These are phyloP conservation scores for Sporothrix pallida DNA, from an alignment of 2,329 filamentous ascomycete species.

Conservation along the genomic window DNA sequence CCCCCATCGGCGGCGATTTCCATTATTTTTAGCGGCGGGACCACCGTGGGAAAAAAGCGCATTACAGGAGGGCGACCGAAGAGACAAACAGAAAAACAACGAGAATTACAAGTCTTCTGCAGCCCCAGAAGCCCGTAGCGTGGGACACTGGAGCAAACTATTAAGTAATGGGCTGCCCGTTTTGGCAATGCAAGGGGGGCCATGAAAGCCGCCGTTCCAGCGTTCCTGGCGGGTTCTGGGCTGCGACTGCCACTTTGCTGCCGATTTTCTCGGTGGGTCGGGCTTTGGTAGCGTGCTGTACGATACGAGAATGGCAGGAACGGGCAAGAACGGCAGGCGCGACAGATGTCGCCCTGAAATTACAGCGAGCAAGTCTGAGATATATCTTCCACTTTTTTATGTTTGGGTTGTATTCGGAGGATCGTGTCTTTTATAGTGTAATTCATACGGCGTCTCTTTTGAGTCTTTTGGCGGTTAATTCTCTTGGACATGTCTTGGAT, in stretches of 20 bases:
- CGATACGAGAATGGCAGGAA: no score
- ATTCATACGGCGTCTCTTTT: background rate
- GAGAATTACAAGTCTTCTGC: background rate
- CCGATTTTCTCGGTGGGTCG: slow-evolving; percentile 4
- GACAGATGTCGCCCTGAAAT: background rate
- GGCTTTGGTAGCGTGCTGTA: background rate
- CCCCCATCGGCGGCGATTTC: background rate
- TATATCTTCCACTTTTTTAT: slow-evolving; percentile 9
- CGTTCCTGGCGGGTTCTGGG: background rate
- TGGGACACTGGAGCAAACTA: slow-evolving; percentile 25
- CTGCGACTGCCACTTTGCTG: background rate
- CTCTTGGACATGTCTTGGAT: background rate
- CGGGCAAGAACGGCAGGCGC: background rate
- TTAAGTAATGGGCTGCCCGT: slow-evolving; percentile 35
- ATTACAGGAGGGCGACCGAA: background rate
- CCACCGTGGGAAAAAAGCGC: slow-evolving; percentile 15
- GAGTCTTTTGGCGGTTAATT: background rate
- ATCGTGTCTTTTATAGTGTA: background rate
- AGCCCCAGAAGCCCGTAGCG: slow-evolving; percentile 9
- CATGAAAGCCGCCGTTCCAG: background rate
- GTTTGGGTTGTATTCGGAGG: slow-evolving; percentile 14
- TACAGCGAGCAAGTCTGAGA: slow-evolving; percentile 8
- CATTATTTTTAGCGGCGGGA: slow-evolving; percentile 25
- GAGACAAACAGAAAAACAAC: background rate
- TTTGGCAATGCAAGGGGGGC: slow-evolving; percentile 7